phyloP scores from a whole-genome alignment of 2,329 filamentous ascomycete genomes.

The Fusarium nodosum region DNA sequence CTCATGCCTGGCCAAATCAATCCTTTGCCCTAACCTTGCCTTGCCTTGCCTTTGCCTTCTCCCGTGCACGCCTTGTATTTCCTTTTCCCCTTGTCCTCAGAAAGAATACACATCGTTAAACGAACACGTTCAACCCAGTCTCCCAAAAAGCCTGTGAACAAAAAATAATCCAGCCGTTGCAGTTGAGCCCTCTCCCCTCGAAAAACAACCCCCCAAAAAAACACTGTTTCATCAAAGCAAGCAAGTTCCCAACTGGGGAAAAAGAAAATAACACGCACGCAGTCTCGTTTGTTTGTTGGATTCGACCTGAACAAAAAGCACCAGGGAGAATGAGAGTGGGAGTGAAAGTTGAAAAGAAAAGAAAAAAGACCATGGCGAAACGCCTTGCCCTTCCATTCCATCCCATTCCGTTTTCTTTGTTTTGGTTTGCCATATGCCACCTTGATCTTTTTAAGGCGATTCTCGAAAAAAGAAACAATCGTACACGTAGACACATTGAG shows the following conservation, averaged over 20 bases:
- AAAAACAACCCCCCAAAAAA: constrained; percentile 49
- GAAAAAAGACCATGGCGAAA: constrained; percentile 46
- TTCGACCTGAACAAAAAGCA: constrained; percentile 37
- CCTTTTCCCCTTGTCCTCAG: constrained; percentile 30
- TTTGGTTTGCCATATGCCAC: constrained; percentile 46
- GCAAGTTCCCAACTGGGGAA: constrained; percentile 41
- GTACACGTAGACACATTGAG: constrained; percentile 55
- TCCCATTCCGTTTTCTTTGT: constrained; percentile 28
- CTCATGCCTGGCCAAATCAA: constrained; percentile 41
- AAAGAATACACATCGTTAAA: constrained; percentile 50
- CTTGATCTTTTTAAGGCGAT: constrained; percentile 53
- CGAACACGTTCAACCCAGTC: constrained; percentile 45
- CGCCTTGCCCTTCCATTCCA: constrained; percentile 42
- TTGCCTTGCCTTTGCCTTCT: constrained; percentile 34
- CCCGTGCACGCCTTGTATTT: constrained; percentile 26
- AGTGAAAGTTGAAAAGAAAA: constrained; percentile 34
- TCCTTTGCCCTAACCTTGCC: constrained; percentile 39
- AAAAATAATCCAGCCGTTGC: constrained; percentile 48
- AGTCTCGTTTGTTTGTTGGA: constrained; percentile 44
- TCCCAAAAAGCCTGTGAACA: constrained; percentile 38
- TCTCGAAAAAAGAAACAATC: constrained; percentile 55
- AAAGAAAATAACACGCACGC: constrained; percentile 48
- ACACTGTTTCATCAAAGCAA: constrained; percentile 44
- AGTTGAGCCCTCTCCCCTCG: constrained; percentile 45
- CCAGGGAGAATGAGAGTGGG: constrained; percentile 39